These are phyloP conservation scores for Moniliophthora roreri DNA, from an alignment of 1,284 basidiomycete species.

Conservation along the genomic window DNA sequence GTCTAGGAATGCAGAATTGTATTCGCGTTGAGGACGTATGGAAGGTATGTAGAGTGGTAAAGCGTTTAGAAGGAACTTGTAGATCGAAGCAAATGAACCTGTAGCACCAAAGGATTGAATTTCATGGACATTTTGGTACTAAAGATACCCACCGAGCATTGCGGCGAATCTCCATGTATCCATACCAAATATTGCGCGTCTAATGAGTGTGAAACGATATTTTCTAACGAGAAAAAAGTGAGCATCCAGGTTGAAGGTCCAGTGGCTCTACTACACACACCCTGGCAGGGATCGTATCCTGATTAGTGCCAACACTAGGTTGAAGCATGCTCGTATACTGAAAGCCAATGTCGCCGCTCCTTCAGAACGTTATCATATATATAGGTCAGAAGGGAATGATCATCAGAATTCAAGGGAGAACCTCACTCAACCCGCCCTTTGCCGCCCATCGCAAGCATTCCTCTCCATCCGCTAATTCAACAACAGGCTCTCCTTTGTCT, in stretches of 20 bases:
- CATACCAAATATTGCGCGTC: slow-evolving; percentile 76
- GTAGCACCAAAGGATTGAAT: neutral
- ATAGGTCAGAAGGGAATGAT: neutral
- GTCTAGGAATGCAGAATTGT: slow-evolving; percentile 39
- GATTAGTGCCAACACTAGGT: slow-evolving; percentile 74
- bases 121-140: neutral
- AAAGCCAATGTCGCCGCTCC: slow-evolving; percentile 81
- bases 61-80: slow-evolving; percentile 82
- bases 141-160: slow-evolving; percentile 70
- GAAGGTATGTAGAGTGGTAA: slow-evolving; percentile 77
- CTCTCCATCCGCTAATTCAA: slow-evolving; percentile 65
- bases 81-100: slow-evolving; percentile 80
- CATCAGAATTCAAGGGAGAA: slow-evolving; percentile 3
- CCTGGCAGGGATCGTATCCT: slow-evolving; percentile 63
- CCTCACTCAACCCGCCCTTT: slow-evolving; percentile 76
- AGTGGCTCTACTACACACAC: slow-evolving; percentile 33
- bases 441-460: slow-evolving; percentile 76
- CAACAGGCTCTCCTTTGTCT: slow-evolving; percentile 73
- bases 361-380: slow-evolving; percentile 29
- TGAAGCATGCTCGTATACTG: slow-evolving; percentile 78
- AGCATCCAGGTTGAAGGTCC: slow-evolving; percentile 6
- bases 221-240: slow-evolving; percentile 30
- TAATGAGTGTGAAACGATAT: slow-evolving; percentile 58
- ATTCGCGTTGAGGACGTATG: slow-evolving; percentile 27
- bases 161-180: slow-evolving; percentile 83